phyloP scores from a whole-genome alignment of 192 early-diverging fungal genomes.

The Fimicolochytrium jonesii region DNA sequence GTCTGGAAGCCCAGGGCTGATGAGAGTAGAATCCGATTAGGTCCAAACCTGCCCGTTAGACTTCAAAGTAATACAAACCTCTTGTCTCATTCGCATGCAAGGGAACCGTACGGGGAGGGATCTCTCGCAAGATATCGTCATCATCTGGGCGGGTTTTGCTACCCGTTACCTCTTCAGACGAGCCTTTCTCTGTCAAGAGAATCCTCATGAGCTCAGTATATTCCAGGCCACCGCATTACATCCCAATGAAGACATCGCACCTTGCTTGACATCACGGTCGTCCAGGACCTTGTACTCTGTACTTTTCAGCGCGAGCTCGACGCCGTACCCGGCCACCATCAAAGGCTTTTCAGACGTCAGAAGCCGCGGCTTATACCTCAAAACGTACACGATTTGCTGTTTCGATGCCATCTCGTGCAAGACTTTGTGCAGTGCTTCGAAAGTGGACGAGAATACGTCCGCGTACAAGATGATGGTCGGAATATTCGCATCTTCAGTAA shows the following conservation, averaged over 20 bases:
- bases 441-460: constrained; percentile 56
- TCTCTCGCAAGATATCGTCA: constrained; percentile 7
- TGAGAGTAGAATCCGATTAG: neutral
- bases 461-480: constrained; percentile 70
- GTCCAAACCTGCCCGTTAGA: neutral
- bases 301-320: constrained; percentile 90
- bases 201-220: too few relatives aligned
- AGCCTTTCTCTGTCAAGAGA: too few relatives aligned
- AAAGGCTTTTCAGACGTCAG: constrained; percentile 23
- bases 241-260: too few relatives aligned
- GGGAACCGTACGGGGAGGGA: constrained; percentile 35
- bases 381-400: constrained; percentile 53
- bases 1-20: constrained; percentile 66
- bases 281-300: constrained; percentile 96
- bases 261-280: constrained; percentile 67
- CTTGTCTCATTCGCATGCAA: constrained; percentile 48
- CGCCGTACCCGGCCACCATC: constrained; percentile 82
- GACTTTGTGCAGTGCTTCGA: constrained; percentile 54
- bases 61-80: constrained; percentile 36
- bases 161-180: too few relatives aligned
- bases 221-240: too few relatives aligned
- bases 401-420: constrained; percentile 47
- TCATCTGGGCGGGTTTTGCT: neutral
- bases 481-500: constrained; percentile 3
- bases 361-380: constrained; percentile 62